A percentile compares a stretch with the other conserved stretches of the same genome.
Conservation (phyloP, 345 rosid genomes). For the Eucalyptus erythrocorys region DNA sequence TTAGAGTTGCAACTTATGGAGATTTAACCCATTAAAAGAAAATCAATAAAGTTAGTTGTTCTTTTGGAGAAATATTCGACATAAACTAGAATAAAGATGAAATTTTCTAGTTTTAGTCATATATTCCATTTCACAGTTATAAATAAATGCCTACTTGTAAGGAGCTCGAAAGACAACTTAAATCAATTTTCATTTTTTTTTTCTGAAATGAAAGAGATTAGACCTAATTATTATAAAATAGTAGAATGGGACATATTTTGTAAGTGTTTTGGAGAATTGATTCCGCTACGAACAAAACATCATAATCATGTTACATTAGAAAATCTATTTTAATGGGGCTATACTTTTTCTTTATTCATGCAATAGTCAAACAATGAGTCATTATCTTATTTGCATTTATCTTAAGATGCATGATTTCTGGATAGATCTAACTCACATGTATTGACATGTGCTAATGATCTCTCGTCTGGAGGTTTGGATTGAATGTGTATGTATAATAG, state of each 20-base stretch:
- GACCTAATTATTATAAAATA: no score
- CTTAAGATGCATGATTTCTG: background rate
- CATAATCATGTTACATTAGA: background rate
- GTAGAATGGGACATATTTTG: background rate
- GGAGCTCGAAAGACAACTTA: fast-evolving
- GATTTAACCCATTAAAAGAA: background rate
- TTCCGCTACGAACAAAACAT: background rate
- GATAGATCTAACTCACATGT: background rate
- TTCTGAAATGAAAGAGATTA: background rate
- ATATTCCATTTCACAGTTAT: background rate
- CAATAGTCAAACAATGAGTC: background rate
- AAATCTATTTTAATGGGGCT: background rate
- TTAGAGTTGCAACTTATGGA: background rate
- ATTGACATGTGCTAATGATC: background rate
- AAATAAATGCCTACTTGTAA: background rate
- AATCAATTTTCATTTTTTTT: background rate
- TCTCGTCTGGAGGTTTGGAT: background rate
- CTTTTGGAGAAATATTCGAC: background rate
- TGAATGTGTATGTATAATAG: background rate
- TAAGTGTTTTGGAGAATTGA: no score
- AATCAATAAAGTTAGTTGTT: background rate
- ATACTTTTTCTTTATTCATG: fast-evolving
- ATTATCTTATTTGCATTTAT: background rate
- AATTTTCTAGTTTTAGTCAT: background rate
- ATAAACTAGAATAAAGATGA: background rate